phyloP scores from a whole-genome alignment of 2,329 filamentous ascomycete genomes.

The Teratosphaeriaceae sp. region DNA sequence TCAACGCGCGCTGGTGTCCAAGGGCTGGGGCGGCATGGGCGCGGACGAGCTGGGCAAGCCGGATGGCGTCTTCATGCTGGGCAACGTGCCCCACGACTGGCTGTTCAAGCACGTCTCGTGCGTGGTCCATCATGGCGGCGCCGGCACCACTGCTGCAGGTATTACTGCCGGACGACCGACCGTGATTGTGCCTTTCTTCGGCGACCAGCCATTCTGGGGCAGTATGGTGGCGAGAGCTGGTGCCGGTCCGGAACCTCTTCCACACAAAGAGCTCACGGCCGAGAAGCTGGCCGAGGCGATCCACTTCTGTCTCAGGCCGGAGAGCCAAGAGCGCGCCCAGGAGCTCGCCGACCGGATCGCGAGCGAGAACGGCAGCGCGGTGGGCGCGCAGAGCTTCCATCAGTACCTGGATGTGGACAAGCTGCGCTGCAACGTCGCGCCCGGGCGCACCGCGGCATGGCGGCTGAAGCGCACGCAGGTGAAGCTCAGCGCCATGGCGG shows the following conservation, averaged over 20 bases:
- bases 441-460: conserved; percentile 67
- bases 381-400: conserved; percentile 42
- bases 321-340: conserved; percentile 31
- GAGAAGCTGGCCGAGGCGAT: conserved; percentile 43
- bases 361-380: conserved; percentile 35
- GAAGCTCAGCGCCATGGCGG: conserved; percentile 65
- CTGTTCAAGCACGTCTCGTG: conserved; percentile 49
- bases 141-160: conserved; percentile 52
- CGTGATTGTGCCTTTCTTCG: conserved; percentile 51
- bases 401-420: conserved; percentile 52
- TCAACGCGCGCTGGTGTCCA: conserved; percentile 48
- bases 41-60: conserved; percentile 33
- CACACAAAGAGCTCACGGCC: conserved; percentile 39
- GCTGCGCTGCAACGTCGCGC: conserved; percentile 64
- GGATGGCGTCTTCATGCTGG: conserved; percentile 44
- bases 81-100: conserved; percentile 53
- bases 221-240: conserved; percentile 44
- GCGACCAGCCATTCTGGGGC: conserved; percentile 52
- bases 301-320: conserved; percentile 34
- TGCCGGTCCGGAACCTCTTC: conserved; percentile 45
- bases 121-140: conserved; percentile 55
- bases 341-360: conserved; percentile 37
- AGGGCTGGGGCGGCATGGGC: conserved; percentile 47
- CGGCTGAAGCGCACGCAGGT: conserved; percentile 61
- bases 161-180: conserved; percentile 47